Base-by-base conservation (phyloP, 2,329 filamentous ascomycete species). In the Aspergillus tubingensis region DNA sequence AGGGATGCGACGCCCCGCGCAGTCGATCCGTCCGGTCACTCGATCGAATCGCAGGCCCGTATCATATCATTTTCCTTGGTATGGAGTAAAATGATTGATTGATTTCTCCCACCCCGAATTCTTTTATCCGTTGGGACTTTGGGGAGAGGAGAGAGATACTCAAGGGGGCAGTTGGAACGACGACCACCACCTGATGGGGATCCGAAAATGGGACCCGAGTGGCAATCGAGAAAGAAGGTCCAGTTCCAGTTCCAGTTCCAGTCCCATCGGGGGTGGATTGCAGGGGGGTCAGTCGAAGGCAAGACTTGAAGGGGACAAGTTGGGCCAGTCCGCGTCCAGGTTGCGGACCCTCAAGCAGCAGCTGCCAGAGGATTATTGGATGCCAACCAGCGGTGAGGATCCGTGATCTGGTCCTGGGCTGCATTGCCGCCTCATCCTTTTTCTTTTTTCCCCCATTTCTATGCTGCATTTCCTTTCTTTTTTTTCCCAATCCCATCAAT, bases 391-490 rank as follows among this genome's bases (percentile, higher is more conserved):
- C 64, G 64, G 64, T 66, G 64, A 66, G 60, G 50, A 57, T 49
- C 53, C 62, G 60, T 65, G 63, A 64, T 65, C 61, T 66, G 62
- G 62, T 49, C 44, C 44, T 47, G 51, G 54, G 54, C 65, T 63
- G 65, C 64, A 60, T 62, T 66, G 60, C 64, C 64, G 64, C 64
- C 64, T 66, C 64, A 66, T 66, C 62, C 54, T 61, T 32, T 19
- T 49, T 49, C 27, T 61, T 51, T 32, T 19, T 30, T 43, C 27
- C 6, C 11, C 41, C n/a, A 23, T 30, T 30, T 30, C 27, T 30
- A 8, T 30, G 54, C 65, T 60, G 57, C 65, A 21, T 62, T 57
- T 62, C 58, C 54, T 54, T 36, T 59, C 44, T 39, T 52, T 41
- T 59, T 58, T 59, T 51, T 55, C 41, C 25, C 7, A 27, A 27